Evolutionary conservation across 306 rosid species (phyloP).

Genomic region (Oemleria cerasiformis): DNA sequence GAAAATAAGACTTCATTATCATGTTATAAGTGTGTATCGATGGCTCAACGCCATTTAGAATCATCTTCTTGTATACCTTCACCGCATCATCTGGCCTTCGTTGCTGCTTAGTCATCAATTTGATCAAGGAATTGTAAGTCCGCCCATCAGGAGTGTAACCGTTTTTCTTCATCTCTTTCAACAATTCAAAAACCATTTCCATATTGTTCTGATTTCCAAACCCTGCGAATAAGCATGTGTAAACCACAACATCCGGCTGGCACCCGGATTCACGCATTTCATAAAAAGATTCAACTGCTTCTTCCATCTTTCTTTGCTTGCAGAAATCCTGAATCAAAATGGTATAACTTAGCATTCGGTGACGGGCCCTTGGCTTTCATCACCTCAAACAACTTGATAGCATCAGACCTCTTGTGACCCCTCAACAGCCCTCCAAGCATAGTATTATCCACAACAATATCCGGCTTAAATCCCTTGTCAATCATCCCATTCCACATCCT

Average conservation of each 20-base stretch:
- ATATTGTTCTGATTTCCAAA: slow-evolving; percentile 79
- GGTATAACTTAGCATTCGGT: slow-evolving; percentile 64
- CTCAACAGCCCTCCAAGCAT: slow-evolving; percentile 77
- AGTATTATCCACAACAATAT: slow-evolving; percentile 70
- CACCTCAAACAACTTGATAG: slow-evolving; percentile 75
- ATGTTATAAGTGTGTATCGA: slow-evolving; percentile 85
- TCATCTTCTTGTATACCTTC: slow-evolving; percentile 72
- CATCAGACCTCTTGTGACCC: slow-evolving; percentile 75
- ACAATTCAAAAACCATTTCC: slow-evolving; percentile 54
- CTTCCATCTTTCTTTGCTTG: slow-evolving; percentile 64
- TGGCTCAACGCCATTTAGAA: slow-evolving; percentile 54
- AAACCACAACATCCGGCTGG: slow-evolving; percentile 60
- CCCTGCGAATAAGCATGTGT: slow-evolving; percentile 76
- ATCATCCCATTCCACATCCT: slow-evolving; percentile 89
- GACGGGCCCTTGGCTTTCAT: slow-evolving; percentile 82
- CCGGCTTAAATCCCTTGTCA: slow-evolving; percentile 74
- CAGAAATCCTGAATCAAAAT: slow-evolving; percentile 65
- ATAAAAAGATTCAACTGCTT: slow-evolving; percentile 56
- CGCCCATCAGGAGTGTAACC: slow-evolving; percentile 68
- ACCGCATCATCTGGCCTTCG: slow-evolving; percentile 78
- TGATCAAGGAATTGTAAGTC: slow-evolving; percentile 74
- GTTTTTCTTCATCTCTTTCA: slow-evolving; percentile 61
- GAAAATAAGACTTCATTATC: slow-evolving; percentile 84
- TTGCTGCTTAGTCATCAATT: slow-evolving; percentile 61
- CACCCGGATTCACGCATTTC: slow-evolving; percentile 59